Percentiles rank a stretch among this genome's conserved stretches.
phyloP scores from a whole-genome alignment of 306 rosid species.

The Glycine soja region DNA sequence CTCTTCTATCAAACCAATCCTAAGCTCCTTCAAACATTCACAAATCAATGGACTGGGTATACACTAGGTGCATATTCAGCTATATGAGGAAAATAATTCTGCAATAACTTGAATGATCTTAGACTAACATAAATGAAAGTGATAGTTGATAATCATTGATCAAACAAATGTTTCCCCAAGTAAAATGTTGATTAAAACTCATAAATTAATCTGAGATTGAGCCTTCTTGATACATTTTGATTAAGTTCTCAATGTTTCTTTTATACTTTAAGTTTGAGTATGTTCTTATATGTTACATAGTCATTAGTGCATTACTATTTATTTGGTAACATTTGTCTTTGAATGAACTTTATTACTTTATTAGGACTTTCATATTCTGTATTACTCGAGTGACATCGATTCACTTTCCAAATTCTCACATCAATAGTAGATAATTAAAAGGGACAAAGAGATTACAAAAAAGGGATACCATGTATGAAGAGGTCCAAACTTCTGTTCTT shows the following conservation, averaged over 20 bases:
- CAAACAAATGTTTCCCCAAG: not conserved
- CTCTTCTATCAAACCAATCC: not conserved
- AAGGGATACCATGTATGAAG: constrained; percentile 62
- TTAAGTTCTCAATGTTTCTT: too few species aligned
- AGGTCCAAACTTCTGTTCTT: constrained; percentile 74
- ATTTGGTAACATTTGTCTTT: not conserved
- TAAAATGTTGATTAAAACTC: not conserved
- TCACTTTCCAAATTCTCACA: not conserved
- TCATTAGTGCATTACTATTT: not conserved
- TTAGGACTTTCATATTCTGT: not conserved
- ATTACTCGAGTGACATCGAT: not conserved
- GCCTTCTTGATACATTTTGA: not conserved
- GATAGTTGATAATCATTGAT: not conserved
- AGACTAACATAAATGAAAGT: not conserved
- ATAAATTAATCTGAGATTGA: not conserved
- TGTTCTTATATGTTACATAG: not conserved
- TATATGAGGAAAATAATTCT: too few species aligned
- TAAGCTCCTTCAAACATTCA: not conserved
- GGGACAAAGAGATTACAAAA: not conserved
- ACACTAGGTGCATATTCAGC: not conserved
- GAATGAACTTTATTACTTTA: not conserved
- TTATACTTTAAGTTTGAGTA: too few species aligned
- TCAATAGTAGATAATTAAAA: not conserved
- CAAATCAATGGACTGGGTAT: not conserved
- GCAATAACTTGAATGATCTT: too few species aligned